These are phyloP conservation scores for Mucuna pruriens DNA, from an alignment of 306 rosid species.

Conservation along the genomic window DNA sequence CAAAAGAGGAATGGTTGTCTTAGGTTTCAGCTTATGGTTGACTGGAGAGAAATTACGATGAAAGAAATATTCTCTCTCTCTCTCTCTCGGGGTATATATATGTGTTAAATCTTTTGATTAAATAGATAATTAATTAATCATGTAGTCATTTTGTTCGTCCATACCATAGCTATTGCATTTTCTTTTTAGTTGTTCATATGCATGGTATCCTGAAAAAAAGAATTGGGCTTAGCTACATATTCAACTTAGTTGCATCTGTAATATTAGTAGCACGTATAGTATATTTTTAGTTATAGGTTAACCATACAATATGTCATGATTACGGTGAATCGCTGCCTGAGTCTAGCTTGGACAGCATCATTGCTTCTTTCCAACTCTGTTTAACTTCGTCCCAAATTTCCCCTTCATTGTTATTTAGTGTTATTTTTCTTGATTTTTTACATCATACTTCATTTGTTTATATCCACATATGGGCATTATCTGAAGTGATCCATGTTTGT, in stretches of 20 bases:
- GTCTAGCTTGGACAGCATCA: conserved; percentile 1
- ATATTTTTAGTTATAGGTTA: background rate
- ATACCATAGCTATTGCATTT: conserved; percentile 1
- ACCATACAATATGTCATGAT: background rate
- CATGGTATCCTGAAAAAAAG: background rate
- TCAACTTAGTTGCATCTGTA: background rate
- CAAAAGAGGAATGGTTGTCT: conserved; percentile 20
- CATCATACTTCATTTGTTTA: background rate
- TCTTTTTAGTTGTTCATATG: background rate
- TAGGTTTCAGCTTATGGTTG: conserved; percentile 5
- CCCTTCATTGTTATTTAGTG: background rate
- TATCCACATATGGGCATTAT: background rate
- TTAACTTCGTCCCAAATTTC: background rate
- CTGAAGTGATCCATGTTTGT: conserved; percentile 32
- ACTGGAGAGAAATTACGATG: background rate
- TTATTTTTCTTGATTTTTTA: background rate
- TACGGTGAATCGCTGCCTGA: background rate
- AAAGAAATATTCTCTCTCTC: background rate
- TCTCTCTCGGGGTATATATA: too few relatives aligned
- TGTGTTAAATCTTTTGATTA: background rate
- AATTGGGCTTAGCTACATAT: background rate
- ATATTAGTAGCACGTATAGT: background rate
- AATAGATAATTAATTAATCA: background rate
- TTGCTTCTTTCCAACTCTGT: background rate
- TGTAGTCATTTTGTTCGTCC: background rate